These are phyloP conservation scores for Colletotrichum endophyticum DNA, from an alignment of 2,329 filamentous ascomycete species.

Conservation along the genomic window DNA sequence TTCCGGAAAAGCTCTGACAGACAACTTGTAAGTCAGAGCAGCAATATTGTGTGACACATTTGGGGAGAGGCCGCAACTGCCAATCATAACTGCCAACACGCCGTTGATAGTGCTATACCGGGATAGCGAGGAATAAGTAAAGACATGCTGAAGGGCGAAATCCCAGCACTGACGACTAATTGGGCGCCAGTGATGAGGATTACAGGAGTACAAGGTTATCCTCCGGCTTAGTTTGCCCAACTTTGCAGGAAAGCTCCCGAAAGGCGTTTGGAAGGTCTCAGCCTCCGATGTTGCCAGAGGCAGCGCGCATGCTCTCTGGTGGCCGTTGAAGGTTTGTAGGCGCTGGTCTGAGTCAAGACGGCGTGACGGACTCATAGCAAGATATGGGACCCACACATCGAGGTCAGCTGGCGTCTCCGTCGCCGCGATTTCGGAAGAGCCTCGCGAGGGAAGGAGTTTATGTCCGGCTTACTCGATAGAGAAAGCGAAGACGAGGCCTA, in stretches of 20 bases:
- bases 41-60: background rate
- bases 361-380: background rate
- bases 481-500: background rate
- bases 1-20: background rate
- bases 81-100: background rate
- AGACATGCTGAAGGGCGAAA: background rate
- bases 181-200: background rate
- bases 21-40: background rate
- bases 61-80: background rate
- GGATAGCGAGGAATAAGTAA: background rate
- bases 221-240: background rate
- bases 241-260: background rate
- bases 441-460: background rate
- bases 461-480: background rate
- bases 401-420: background rate
- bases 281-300: background rate
- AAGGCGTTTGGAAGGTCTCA: background rate
- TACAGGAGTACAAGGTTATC: background rate
- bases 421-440: background rate
- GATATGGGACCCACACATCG: background rate
- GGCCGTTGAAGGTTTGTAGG: background rate
- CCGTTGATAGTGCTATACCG: background rate
- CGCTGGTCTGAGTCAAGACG: conserved; percentile 8
- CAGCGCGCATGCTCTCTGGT: background rate
- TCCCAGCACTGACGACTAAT: background rate